Evolutionary conservation across 2,329 filamentous ascomycete genomes (phyloP), one percentile per base, ranked within the genome.

Genomic region (Coniella vitis): DNA sequence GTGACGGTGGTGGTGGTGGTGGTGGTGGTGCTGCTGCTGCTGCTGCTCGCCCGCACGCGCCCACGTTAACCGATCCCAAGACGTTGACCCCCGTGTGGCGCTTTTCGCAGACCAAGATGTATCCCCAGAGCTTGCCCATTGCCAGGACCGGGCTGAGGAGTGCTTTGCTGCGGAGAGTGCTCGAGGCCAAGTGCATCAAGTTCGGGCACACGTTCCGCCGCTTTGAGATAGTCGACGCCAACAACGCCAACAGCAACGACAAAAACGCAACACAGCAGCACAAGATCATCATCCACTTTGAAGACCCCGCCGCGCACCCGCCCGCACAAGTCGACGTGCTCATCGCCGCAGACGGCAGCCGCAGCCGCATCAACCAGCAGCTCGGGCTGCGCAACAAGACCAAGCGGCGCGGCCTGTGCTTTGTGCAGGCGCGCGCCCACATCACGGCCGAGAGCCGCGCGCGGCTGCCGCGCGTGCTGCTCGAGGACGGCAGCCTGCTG

Each of bases 271-370:
- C 25, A 10, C 10, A 8, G 4, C 9, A 29, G 38, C 38, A 41
- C 22, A 41, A 12, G n/a, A 29, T 19, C 21, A 9, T 19, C 1
- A n/a, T 41, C 3, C 38, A 41, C n/a, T 41, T 31, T 19, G 38
- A 41, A 22, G 4, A 10, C 5, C 22, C 38, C n/a, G 14, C 16
- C 5, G 16, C 5, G 14, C 14, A 41, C 10, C 22, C 38, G 8
- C 38, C 38, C 7, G 38, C 38, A 12, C 21, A 41, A n/a, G 38
- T 41, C n/a, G 38, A 41, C n/a, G n/a, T 41, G n/a, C n/a, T 41
- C 7, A 7, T 41, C 2, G 22, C 38, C 22, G 38, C 38, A 5
- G 38, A 41, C 22, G 38, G 38, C 13, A 29, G 21, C 7, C 22
- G 38, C 4, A 41, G 38, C 22, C 38, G 22, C n/a, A 29, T 41